Percentiles rank a stretch among this genome's conserved stretches.
These are phyloP conservation scores for Claviceps sp. DNA, from an alignment of 2,329 filamentous ascomycete species.

Conservation along the genomic window DNA sequence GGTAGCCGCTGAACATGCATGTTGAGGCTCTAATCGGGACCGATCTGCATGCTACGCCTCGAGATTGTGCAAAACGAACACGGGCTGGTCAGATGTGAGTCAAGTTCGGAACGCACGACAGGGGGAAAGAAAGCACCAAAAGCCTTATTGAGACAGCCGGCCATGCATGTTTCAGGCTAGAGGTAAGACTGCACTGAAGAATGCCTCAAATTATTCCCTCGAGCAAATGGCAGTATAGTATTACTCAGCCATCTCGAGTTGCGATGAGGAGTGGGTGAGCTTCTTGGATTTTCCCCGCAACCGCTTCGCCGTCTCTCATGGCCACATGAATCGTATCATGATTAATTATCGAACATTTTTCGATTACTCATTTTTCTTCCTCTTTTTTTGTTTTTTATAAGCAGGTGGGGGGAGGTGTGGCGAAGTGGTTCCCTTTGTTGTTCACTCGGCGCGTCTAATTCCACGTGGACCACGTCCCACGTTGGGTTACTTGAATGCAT, in stretches of 20 bases:
- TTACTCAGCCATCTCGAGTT: not conserved
- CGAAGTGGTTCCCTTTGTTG: no score
- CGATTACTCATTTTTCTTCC: not conserved
- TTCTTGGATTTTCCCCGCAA: no score
- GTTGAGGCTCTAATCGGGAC: not conserved
- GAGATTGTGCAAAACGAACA: not conserved
- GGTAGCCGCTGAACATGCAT: not conserved
- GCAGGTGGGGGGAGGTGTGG: no score
- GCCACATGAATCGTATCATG: no score
- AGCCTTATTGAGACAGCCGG: not conserved
- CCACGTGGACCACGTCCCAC: not conserved
- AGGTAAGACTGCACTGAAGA: not conserved
- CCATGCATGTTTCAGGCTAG: not conserved
- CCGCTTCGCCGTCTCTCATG: no score
- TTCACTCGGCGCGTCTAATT: not conserved
- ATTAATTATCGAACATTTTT: not conserved
- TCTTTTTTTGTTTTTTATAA: not conserved
- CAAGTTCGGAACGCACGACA: not conserved
- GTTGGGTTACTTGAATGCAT: not conserved
- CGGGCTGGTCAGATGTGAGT: not conserved
- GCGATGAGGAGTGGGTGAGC: no score
- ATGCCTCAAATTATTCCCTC: not conserved
- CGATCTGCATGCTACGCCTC: not conserved
- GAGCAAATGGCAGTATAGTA: not conserved
- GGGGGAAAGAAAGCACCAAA: not conserved